Evolutionary conservation across 1,284 basidiomycete genomes (phyloP), one percentile per base, ranked within the genome.

Genomic region (Malassezia slooffiae): DNA sequence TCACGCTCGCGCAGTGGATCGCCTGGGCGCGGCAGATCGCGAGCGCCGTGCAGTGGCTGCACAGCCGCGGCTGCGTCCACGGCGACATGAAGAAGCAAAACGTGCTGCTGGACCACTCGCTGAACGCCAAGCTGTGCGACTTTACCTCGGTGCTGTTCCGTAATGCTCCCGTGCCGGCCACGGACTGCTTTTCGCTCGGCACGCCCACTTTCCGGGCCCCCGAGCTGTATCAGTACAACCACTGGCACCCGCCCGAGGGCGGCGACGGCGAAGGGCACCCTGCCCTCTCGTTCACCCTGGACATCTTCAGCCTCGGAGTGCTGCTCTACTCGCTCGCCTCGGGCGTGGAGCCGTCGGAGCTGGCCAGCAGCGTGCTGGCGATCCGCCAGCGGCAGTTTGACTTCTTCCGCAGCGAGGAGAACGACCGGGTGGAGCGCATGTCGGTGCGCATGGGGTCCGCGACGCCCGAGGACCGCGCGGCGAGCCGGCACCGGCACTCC

Each of bases 31-130:
- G 40, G 4, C 47, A 69, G 36, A 58, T 69, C 31, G 34, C 55
- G 16, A 37, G 41, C 1, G 56, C 58, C 0, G 21, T 69, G 22
- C 50, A 46, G 31, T 69, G 60, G 43, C 51, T 67, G 3, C 66
- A 69, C 42, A 38, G 22, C 1, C 51, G 53, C 8, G 64, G 62
- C 9, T 64, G 60, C 30, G 54, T 65, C 4, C 66, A 69, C 31
- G 56, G 58, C 9, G 66, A 69, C 41, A 54, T 69, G 38, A 69
- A 69, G 46, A 57, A 59, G 40, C 62, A 69, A 36, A 69, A 69
- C 40, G 58, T 65, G 38, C 49, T 67, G 27, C 39, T 67, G 21
- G 55, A 61, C 12, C 47, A 54, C n/a, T 48, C 55, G 12, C 52
- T 64, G 26, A 17, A 47, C 12, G 44, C 62, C 38, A 67, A 67